Evolutionary conservation across 306 rosid genomes (phyloP).

Genomic region (Corylus avellana): DNA sequence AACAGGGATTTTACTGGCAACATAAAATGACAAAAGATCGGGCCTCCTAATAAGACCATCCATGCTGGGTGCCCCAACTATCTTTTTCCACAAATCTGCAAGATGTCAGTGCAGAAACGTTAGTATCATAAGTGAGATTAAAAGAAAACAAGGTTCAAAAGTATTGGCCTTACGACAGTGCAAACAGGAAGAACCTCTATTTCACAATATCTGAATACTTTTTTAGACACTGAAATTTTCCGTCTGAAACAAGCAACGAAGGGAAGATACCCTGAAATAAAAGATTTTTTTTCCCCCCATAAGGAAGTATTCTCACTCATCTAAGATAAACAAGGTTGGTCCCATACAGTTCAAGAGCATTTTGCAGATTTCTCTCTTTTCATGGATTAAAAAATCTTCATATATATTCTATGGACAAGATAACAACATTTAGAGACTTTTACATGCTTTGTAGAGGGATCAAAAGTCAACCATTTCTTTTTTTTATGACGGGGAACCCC

Average conservation of each 20-base stretch:
- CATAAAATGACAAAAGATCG: slow-evolving; percentile 72
- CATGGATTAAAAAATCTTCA: background rate
- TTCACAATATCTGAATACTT: background rate
- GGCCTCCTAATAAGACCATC: slow-evolving; percentile 83
- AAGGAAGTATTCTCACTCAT: background rate
- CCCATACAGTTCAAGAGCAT: background rate
- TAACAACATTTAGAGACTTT: background rate
- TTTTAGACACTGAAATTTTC: background rate
- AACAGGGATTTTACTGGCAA: slow-evolving; percentile 95
- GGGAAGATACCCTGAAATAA: background rate
- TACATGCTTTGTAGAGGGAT: background rate
- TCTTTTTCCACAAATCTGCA: slow-evolving; percentile 92
- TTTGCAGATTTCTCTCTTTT: background rate
- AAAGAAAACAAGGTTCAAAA: background rate
- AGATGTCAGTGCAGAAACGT: slow-evolving; percentile 20
- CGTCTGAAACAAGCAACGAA: background rate
- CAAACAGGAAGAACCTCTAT: background rate
- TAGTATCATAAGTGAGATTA: slow-evolving; percentile 8
- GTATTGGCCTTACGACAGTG: background rate
- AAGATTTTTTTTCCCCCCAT: background rate
- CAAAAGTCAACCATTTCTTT: background rate
- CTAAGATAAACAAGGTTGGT: background rate
- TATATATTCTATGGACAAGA: background rate
- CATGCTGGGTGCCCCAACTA: slow-evolving; percentile 77
- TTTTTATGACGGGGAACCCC: too few species aligned